phyloP scores from a whole-genome alignment of 371 early-diverging fungal species.

The Mortierella sp. region DNA sequence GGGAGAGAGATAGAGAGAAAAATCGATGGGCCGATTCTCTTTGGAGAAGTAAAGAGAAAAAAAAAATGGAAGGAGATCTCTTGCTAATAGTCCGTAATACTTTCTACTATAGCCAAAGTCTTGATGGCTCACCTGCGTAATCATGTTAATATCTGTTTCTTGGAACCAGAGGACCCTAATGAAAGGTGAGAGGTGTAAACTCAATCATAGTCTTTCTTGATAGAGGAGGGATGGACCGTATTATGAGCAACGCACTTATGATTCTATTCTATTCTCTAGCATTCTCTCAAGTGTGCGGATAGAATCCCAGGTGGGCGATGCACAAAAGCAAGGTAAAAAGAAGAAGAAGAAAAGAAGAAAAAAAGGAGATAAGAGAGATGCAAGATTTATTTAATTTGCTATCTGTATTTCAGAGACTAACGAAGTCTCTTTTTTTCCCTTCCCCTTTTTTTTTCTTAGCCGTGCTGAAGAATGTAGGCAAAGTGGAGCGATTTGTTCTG shows the following conservation, averaged over 20 bases:
- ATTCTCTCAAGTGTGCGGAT: slow-evolving; percentile 81
- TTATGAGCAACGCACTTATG: too few relatives aligned
- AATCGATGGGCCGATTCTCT: neutral
- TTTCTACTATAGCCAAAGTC: slow-evolving; percentile 68
- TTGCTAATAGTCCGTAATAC: neutral
- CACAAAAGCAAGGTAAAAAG: slow-evolving; percentile 80
- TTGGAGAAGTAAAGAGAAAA: neutral
- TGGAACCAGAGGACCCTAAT: slow-evolving; percentile 75
- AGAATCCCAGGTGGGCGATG: slow-evolving; percentile 92
- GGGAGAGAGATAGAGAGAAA: neutral
- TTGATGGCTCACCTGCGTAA: slow-evolving; percentile 88
- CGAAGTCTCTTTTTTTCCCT: neutral
- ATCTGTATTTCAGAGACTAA: neutral
- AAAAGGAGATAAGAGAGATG: neutral
- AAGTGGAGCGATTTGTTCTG: slow-evolving; percentile 91
- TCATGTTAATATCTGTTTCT: slow-evolving; percentile 88
- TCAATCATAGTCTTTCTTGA: neutral
- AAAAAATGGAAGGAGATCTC: neutral
- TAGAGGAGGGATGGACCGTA: too few relatives aligned
- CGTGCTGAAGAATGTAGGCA: slow-evolving; percentile 93
- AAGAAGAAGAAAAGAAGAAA: neutral
- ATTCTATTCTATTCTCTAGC: too few relatives aligned
- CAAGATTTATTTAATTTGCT: neutral
- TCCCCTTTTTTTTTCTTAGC: slow-evolving; percentile 16
- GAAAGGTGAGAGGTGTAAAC: slow-evolving; percentile 51